These are phyloP conservation scores for Aegilops tauschii DNA, from an alignment of 176 grass and related monocot species.

Conservation along the genomic window DNA sequence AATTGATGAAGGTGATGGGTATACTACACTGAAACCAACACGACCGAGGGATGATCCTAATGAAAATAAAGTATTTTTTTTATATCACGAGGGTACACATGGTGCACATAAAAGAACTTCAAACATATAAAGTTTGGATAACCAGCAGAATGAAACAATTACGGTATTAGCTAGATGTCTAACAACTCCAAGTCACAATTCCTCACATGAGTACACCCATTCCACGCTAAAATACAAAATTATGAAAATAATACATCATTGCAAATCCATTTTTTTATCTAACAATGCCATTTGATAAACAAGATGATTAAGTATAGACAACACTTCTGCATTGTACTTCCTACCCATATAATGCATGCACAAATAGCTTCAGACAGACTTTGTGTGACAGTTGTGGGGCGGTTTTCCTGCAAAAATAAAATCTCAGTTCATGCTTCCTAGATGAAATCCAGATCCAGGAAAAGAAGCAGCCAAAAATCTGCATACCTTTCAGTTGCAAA, in stretches of 20 bases:
- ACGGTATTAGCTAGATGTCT: neutral
- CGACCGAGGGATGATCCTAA: neutral
- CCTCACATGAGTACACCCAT: neutral
- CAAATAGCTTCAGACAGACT: conserved; percentile 34
- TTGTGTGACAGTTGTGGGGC: conserved; percentile 18
- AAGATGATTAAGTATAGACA: neutral
- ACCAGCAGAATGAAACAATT: neutral
- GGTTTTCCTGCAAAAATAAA: conserved; percentile 30
- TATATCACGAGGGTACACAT: neutral
- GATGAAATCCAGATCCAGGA: neutral
- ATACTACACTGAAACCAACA: neutral
- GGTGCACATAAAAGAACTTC: neutral
- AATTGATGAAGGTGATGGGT: neutral
- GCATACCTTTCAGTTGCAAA: conserved; percentile 41
- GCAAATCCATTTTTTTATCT: neutral
- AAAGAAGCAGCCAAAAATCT: conserved; percentile 7
- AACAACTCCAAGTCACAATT: neutral
- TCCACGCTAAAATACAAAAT: neutral
- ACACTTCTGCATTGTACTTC: neutral
- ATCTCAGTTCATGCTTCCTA: conserved; percentile 5
- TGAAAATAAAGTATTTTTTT: neutral
- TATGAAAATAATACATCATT: neutral
- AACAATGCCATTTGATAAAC: neutral
- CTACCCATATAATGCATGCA: conserved; percentile 35
- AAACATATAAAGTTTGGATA: neutral